These are phyloP conservation scores for Skeletonema menzelii DNA, from an alignment of 108 stramenopile species.

Conservation along the genomic window DNA sequence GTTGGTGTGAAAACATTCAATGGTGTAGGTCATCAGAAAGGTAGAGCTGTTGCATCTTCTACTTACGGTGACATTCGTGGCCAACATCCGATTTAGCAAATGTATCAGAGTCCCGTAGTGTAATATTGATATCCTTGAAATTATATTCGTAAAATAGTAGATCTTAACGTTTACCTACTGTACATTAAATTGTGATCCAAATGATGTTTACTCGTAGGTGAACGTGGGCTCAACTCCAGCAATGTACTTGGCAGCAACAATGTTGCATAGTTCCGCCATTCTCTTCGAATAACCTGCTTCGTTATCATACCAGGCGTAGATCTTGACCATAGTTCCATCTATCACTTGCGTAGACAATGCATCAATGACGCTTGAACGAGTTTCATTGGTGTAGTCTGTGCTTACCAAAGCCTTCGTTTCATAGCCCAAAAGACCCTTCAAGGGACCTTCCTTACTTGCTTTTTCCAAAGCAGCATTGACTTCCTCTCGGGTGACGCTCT, in stretches of 20 bases:
- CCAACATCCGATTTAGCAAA: conserved; percentile 30
- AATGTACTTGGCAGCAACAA: conserved; percentile 79
- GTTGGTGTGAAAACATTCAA: conserved; percentile 17
- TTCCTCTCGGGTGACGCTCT: conserved; percentile 70
- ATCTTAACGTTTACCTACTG: neutral
- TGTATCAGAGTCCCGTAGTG: neutral
- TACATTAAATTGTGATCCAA: neutral
- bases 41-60: conserved; percentile 7
- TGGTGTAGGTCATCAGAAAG: neutral
- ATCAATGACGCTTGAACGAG: conserved; percentile 86
- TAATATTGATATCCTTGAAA: neutral
- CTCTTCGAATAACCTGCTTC: conserved; percentile 93
- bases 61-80: conserved; percentile 32
- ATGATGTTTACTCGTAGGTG: conserved; percentile 56
- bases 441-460: conserved; percentile 76
- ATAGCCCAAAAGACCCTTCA: conserved; percentile 90
- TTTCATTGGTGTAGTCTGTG: conserved; percentile 93
- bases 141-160: neutral
- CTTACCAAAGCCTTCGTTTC: conserved; percentile 85
- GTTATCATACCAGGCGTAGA: conserved; percentile 95
- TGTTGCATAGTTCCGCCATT: conserved; percentile 85
- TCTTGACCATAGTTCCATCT: conserved; percentile 90
- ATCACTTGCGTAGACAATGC: conserved; percentile 93
- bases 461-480: conserved; percentile 86
- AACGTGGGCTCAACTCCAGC: conserved; percentile 59